Percentiles rank a stretch among this genome's conserved stretches.
These are phyloP conservation scores for Entomortierella lignicola DNA, from an alignment of 192 early-diverging fungal species.

Conservation along the genomic window DNA sequence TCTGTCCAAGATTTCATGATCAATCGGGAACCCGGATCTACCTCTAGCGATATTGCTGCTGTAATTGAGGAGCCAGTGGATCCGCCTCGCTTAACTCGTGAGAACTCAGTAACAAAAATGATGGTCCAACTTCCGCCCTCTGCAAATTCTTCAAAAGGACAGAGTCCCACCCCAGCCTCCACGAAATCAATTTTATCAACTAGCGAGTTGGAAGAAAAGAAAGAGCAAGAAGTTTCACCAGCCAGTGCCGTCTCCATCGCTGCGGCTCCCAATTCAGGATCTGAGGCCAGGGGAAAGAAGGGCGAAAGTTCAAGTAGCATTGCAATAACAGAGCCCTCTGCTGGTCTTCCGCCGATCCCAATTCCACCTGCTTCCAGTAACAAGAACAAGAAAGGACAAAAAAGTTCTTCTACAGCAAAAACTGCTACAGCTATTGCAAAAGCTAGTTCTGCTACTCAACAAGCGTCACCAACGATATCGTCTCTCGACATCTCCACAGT, in stretches of 20 bases:
- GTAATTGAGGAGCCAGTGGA: slow-evolving; percentile 37
- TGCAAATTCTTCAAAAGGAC: background rate
- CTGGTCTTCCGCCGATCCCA: background rate
- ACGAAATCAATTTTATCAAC: slow-evolving; percentile 17
- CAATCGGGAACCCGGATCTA: slow-evolving; percentile 11
- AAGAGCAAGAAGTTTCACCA: background rate
- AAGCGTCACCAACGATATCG: background rate
- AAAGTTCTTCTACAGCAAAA: background rate
- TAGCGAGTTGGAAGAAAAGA: slow-evolving; percentile 2
- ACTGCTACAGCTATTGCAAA: background rate
- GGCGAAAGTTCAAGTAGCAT: background rate
- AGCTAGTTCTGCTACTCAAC: background rate
- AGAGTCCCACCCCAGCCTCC: slow-evolving; percentile 10
- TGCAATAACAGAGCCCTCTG: background rate
- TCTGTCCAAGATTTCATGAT: slow-evolving; percentile 35
- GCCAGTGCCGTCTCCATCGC: slow-evolving; percentile 1
- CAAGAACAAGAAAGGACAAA: slow-evolving; percentile 1
- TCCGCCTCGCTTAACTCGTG: slow-evolving; percentile 21
- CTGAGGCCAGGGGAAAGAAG: background rate
- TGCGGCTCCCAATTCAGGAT: background rate
- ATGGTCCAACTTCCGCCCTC: slow-evolving; percentile 26
- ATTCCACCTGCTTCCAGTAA: background rate
- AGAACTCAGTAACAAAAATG: slow-evolving; percentile 46
- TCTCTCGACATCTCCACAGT: slow-evolving; percentile 3
- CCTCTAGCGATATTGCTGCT: slow-evolving; percentile 4